phyloP scores from a whole-genome alignment of 305 asterid species.

The Fraxinus latifolia region DNA sequence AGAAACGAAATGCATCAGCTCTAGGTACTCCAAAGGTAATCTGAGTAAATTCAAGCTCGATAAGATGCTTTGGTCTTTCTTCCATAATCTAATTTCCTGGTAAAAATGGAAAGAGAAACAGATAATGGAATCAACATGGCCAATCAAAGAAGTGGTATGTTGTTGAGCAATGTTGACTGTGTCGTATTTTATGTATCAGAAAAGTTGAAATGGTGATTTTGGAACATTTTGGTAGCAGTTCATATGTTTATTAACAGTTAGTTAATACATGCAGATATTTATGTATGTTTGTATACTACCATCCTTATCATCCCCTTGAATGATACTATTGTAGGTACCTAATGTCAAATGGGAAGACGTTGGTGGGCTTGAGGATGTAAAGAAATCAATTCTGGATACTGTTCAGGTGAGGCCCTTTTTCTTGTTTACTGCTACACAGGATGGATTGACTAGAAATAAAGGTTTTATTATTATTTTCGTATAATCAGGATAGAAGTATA shows the following conservation, averaged over 20 bases:
- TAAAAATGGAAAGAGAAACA: neutral
- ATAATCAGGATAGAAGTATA: neutral
- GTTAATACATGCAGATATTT: neutral
- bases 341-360: conserved; percentile 96
- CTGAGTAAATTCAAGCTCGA: conserved; percentile 3
- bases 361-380: conserved; percentile 98
- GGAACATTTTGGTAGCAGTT: conserved; percentile 15
- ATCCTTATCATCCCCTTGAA: conserved; percentile 21
- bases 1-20: conserved; percentile 93
- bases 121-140: neutral
- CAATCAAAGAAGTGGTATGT: conserved; percentile 1
- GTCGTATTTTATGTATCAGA: neutral
- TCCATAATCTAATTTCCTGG: conserved; percentile 11
- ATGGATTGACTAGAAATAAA: neutral
- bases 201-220: neutral
- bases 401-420: conserved; percentile 64
- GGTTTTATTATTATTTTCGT: neutral
- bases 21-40: conserved; percentile 95
- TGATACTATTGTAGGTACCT: conserved; percentile 61
- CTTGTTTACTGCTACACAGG: conserved; percentile 9
- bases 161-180: neutral
- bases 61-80: conserved; percentile 19
- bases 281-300: neutral
- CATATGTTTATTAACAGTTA: neutral
- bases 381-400: conserved; percentile 89